Percentiles rank a stretch among this genome's conserved stretches.
These are phyloP conservation scores for Styphnolobium japonicum DNA, from an alignment of 306 rosid species.

Conservation along the genomic window DNA sequence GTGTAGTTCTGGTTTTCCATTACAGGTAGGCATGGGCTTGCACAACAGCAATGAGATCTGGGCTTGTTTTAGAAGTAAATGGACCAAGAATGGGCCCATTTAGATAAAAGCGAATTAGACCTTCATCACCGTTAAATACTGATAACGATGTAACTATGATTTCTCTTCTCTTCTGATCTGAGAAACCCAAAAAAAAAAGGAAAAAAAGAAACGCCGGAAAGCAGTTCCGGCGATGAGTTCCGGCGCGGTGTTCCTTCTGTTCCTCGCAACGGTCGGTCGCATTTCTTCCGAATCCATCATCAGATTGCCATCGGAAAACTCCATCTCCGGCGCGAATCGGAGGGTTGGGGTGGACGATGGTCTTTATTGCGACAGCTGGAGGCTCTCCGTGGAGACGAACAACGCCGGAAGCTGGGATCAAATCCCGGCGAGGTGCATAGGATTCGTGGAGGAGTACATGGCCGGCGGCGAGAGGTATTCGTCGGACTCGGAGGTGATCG, in stretches of 20 bases:
- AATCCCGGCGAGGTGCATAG: conserved; percentile 49
- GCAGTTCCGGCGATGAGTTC: conserved; percentile 42
- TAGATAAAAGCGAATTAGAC: not conserved
- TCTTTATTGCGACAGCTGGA: conserved; percentile 81
- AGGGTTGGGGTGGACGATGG: conserved; percentile 17
- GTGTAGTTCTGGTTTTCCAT: no score
- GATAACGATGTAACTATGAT: not conserved
- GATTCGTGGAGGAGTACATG: conserved; percentile 58
- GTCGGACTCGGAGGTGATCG: conserved; percentile 46
- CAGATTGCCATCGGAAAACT: conserved; percentile 32
- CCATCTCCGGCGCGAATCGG: conserved; percentile 4
- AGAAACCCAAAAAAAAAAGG: not conserved
- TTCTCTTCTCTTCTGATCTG: not conserved
- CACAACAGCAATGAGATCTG: not conserved
- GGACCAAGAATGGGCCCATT: not conserved
- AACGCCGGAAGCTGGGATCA: conserved; percentile 60
- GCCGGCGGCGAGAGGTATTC: conserved; percentile 43
- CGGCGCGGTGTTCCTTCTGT: not conserved
- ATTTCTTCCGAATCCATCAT: conserved; percentile 32
- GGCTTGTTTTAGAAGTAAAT: not conserved
- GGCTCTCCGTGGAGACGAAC: conserved; percentile 75
- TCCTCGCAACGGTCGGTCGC: conserved; percentile 8
- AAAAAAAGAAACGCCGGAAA: conserved; percentile 26
- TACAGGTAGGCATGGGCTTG: not conserved
- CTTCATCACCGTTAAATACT: not conserved